A percentile compares a stretch with the other conserved stretches of the same genome.
Evolutionary conservation across 345 rosid species (phyloP).

Genomic region (Camelina hispida): DNA sequence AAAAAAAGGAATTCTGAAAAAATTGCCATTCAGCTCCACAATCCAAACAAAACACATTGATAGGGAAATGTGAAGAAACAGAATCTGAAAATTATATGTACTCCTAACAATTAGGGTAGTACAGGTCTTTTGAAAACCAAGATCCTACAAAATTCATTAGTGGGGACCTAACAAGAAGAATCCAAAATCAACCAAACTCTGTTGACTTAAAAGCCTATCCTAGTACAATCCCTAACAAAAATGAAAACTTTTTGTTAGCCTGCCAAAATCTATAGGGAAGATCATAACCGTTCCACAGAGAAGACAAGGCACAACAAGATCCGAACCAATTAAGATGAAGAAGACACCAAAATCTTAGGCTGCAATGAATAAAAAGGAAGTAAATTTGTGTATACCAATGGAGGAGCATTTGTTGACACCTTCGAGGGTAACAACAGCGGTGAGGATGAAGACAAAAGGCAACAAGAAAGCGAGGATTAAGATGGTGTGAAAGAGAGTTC

Average conservation of each 20-base stretch:
- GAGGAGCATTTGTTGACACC: slow-evolving; percentile 99
- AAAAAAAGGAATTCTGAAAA: not conserved
- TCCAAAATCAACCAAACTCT: slow-evolving; percentile 30
- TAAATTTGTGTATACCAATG: slow-evolving; percentile 57
- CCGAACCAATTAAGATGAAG: slow-evolving; percentile 1
- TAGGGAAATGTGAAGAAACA: slow-evolving; percentile 1
- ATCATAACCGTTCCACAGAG: slow-evolving; percentile 2
- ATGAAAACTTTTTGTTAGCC: slow-evolving; percentile 13
- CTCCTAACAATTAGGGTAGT: slow-evolving; percentile 23
- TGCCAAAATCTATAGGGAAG: slow-evolving; percentile 11
- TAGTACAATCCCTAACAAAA: slow-evolving; percentile 35
- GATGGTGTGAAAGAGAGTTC: slow-evolving; percentile 94
- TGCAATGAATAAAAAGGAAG: not conserved
- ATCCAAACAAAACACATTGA: slow-evolving; percentile 38
- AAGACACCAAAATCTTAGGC: not conserved
- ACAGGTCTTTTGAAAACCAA: slow-evolving; percentile 17
- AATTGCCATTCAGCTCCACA: slow-evolving; percentile 34
- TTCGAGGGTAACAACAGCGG: slow-evolving; percentile 99
- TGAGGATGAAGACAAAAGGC: slow-evolving; percentile 98
- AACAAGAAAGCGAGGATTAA: slow-evolving; percentile 96
- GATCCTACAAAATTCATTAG: slow-evolving; percentile 29
- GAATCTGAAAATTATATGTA: slow-evolving; percentile 9
- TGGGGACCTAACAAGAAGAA: slow-evolving; percentile 45
- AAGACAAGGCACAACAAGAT: slow-evolving; percentile 21
- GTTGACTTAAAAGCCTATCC: slow-evolving; percentile 26